Evolutionary conservation across 2,329 filamentous ascomycete species (phyloP).

Genomic region (Exophiala spinifera): DNA sequence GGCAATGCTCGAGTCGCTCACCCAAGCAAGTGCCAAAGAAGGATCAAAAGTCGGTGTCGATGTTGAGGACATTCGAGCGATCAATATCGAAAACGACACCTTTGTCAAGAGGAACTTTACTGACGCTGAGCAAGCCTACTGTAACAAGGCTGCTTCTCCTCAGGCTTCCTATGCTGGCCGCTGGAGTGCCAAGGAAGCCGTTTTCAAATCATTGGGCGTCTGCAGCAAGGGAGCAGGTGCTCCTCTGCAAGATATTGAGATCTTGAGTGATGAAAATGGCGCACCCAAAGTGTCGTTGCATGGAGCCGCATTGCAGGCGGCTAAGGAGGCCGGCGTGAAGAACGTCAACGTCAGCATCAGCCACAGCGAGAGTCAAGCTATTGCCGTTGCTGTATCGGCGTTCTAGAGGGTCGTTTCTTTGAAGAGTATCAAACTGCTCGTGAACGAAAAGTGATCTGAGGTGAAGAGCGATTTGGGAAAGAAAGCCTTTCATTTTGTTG

Average conservation of each 20-base stretch:
- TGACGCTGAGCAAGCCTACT: slow-evolving; percentile 77
- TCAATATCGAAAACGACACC: slow-evolving; percentile 91
- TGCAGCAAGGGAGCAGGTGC: slow-evolving; percentile 83
- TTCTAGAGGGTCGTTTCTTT: slow-evolving; percentile 50
- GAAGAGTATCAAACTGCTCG: no score
- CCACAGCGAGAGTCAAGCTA: slow-evolving; percentile 89
- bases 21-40: slow-evolving; percentile 58
- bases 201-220: slow-evolving; percentile 95
- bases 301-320: slow-evolving; percentile 76
- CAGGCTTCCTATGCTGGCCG: slow-evolving; percentile 90
- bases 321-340: slow-evolving; percentile 83
- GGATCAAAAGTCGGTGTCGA: slow-evolving; percentile 88
- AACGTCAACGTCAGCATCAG: slow-evolving; percentile 90
- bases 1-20: slow-evolving; percentile 73
- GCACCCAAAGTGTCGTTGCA: slow-evolving; percentile 85
- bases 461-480: no score
- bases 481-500: no score
- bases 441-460: no score
- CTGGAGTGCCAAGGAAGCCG: slow-evolving; percentile 97
- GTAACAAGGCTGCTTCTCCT: slow-evolving; percentile 71
- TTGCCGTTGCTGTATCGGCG: slow-evolving; percentile 84
- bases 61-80: slow-evolving; percentile 79
- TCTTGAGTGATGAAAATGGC: slow-evolving; percentile 74
- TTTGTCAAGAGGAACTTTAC: slow-evolving; percentile 97
- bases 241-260: slow-evolving; percentile 90